Evolutionary conservation across 768 basidiomycete genomes (phyloP), one percentile per base, ranked within the genome.

Genomic region (Imleria badia): DNA sequence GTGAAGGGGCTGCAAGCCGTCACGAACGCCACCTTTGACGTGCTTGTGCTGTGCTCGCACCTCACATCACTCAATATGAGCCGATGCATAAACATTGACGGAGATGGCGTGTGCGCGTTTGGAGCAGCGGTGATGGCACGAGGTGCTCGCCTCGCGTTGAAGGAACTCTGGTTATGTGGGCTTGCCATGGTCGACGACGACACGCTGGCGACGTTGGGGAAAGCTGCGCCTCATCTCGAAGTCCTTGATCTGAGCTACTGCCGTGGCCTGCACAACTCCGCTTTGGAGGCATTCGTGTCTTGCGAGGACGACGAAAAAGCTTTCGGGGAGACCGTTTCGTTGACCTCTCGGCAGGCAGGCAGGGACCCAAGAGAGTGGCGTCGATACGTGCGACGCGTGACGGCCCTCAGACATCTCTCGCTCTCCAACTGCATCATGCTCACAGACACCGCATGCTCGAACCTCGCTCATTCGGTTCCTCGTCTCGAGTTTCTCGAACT

Each of bases 181-280:
- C 66, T 97, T 54, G 82, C 78, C 63, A 74, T 81, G 49, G 69
- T 85, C 47, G 73, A 78, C 15, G 86, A 89, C 62, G 73, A 75
- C 12, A 78, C 80, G 61, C 81, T 95, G 80, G 68, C 75, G n/a
- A 71, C 74, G 11, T 73, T 94, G 34, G 92, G 87, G 7, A 80
- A 74, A 59, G 85, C 81, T 3, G 80, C 88, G 1, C 89, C 89
- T 19, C 73, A 76, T 61, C 78, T 95, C 20, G 89, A 92, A 68
- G 81, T 91, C 17, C 75, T 95, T 20, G 93, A 95, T 69, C 72
- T 94, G 56, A 89, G 87, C 71, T 88, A 89, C 63, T 77, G 81
- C 52, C 78, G 79, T 30, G 79, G 84, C 52, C 68, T 94, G 54
- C 87, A 86, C 66, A 91, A 93, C 66, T 85, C 87, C 3, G 82